Evolutionary conservation across 1,139 yeast genomes (phyloP), one percentile per base, ranked within the genome.

Genomic region (Scheffersomyces illinoinensis): DNA sequence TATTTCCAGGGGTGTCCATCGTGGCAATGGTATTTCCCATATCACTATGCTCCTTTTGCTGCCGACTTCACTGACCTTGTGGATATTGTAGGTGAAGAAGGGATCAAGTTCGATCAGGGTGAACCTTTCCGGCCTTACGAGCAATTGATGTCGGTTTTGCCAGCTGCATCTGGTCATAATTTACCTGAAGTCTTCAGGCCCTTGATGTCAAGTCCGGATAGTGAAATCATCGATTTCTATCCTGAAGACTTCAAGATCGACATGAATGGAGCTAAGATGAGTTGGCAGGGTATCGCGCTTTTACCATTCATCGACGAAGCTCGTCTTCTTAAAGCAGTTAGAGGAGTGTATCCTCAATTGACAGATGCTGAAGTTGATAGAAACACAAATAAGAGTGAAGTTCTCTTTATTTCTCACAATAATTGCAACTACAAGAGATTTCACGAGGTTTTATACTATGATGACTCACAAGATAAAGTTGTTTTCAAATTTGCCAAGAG

Each of bases 1-100:
- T 96, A 96, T 75, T 95, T 91, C 72, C 99, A 95, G 76, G 98
- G 98, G 3, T 95, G 98, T 76, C 97, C 97, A 0, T 93, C 98
- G 0, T 96, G 99, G 99, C 90, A 89, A 59, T 96, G 99, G 99
- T 96, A 86, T 73, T 96, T 89, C 68, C 99, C 98, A 0, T 95
- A 89, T 71, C 99, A 96, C 72, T 96, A 96, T 76, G 98, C 99
- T 0, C 99, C 99, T 20, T 93, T 95, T 80, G 98, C 98, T 0
- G 83, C 90, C 8, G 99, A 96, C 72, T 90, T 96, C 68, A 78
- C 75, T 4, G 84, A 87, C 55, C 75, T 93, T 53, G 67, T 70
- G 20, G 77, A 72, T 4, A 70, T 79, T 17, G 71, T 79, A 14
- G 81, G 84, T 1, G 86, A 84, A 47, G 73, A 89, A 52, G 81